phyloP scores from a whole-genome alignment of 352 stramenopile species.

The Globisporangium nodosum region DNA sequence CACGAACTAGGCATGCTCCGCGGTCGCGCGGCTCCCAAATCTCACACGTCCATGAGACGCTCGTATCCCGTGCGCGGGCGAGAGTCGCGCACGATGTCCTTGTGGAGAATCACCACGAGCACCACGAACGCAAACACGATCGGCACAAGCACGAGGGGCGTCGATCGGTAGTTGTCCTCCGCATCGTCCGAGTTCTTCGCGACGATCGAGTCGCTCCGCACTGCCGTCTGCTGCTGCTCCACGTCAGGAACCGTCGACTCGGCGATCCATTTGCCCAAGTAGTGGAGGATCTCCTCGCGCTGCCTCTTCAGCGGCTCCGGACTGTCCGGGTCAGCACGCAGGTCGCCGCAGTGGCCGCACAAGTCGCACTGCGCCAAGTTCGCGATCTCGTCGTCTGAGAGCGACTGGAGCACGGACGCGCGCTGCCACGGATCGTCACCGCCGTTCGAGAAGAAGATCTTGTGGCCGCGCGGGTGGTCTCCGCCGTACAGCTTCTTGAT shows the following conservation, averaged over 20 bases:
- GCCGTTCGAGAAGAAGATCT: slow-evolving; percentile 83
- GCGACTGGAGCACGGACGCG: slow-evolving; percentile 53
- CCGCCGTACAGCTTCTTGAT: slow-evolving; percentile 74
- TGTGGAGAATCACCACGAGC: slow-evolving; percentile 46
- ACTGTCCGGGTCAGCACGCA: slow-evolving; percentile 36
- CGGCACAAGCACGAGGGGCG: slow-evolving; percentile 63
- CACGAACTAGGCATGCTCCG: no score
- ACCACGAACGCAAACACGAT: slow-evolving; percentile 51
- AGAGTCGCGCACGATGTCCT: slow-evolving; percentile 48
- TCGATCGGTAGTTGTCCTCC: slow-evolving; percentile 27
- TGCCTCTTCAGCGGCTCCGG: slow-evolving; percentile 63
- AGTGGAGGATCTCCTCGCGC: slow-evolving; percentile 54
- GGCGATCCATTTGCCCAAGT: slow-evolving; percentile 57
- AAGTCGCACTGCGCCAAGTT: slow-evolving; percentile 72
- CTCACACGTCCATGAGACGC: slow-evolving; percentile 21
- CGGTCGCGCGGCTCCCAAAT: no score
- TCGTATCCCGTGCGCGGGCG: slow-evolving; percentile 28
- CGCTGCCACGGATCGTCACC: slow-evolving; percentile 85
- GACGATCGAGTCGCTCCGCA: slow-evolving; percentile 4
- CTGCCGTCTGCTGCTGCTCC: slow-evolving; percentile 21
- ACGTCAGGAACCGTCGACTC: slow-evolving; percentile 12
- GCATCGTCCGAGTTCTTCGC: background rate
- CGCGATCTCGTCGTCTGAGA: slow-evolving; percentile 54
- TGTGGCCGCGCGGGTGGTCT: slow-evolving; percentile 59
- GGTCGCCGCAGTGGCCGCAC: slow-evolving; percentile 80